phyloP scores from a whole-genome alignment of 495 filamentous ascomycete genomes.

The Annulohypoxylon maeteangense region DNA sequence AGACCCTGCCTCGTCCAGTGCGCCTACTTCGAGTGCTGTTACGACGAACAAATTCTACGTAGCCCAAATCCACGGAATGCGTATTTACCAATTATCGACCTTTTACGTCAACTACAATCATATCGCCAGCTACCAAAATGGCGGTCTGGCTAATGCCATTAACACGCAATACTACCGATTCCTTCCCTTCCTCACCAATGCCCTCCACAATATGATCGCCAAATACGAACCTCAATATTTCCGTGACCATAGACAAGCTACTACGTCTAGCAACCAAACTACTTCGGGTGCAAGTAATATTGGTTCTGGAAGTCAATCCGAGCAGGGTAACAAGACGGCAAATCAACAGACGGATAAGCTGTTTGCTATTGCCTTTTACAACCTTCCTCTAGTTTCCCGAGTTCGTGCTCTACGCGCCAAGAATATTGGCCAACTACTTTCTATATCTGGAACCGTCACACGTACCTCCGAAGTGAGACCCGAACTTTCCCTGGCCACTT shows the following conservation, averaged over 20 bases:
- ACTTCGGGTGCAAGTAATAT: constrained; percentile 75
- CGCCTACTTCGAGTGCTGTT: constrained; percentile 76
- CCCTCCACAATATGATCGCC: constrained; percentile 90
- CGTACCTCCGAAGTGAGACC: constrained; percentile 96
- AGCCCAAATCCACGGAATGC: constrained; percentile 91
- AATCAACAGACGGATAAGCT: constrained; percentile 97
- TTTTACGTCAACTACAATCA: constrained; percentile 97
- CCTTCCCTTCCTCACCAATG: constrained; percentile 88
- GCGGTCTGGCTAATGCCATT: constrained; percentile 82
- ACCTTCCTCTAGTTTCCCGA: constrained; percentile 91
- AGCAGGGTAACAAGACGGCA: constrained; percentile 75
- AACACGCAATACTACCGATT: constrained; percentile 94
- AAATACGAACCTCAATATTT: constrained; percentile 96
- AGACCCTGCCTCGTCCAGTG: constrained; percentile 75
- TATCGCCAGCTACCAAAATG: constrained; percentile 73
- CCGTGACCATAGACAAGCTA: constrained; percentile 84
- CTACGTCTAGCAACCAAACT: constrained; percentile 67
- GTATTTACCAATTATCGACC: constrained; percentile 86
- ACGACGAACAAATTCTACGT: constrained; percentile 95
- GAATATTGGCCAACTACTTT: constrained; percentile 92
- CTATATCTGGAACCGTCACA: constrained; percentile 96
- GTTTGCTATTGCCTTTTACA: constrained; percentile 95
- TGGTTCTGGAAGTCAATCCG: constrained; percentile 69
- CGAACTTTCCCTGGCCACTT: constrained; percentile 91
- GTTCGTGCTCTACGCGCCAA: constrained; percentile 87